Conservation (phyloP, 257 asterid species). For the Pogostemon cablin region DNA sequence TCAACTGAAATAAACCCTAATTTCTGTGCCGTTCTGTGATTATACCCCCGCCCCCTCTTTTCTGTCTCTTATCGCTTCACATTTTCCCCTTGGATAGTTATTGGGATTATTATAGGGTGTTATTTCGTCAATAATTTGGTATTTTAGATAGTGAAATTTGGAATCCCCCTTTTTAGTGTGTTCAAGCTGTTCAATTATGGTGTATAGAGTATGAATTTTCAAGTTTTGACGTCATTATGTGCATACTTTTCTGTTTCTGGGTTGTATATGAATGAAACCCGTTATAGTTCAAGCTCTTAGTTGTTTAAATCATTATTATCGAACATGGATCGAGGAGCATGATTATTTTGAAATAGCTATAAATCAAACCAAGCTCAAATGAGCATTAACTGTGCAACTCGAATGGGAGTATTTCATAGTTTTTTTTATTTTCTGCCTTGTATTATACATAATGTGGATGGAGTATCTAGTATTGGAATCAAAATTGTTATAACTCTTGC, state of each 20-base stretch:
- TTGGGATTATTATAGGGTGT: neutral
- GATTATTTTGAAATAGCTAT: no score
- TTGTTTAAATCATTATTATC: no score
- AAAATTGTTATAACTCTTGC: neutral
- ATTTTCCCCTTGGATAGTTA: neutral
- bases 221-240: neutral
- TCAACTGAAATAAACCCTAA: conserved; percentile 13
- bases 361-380: neutral
- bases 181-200: no score
- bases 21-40: neutral
- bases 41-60: neutral
- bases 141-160: neutral
- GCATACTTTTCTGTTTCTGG: neutral
- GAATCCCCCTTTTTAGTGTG: no score
- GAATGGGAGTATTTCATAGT: neutral
- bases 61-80: neutral
- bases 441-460: neutral
- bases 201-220: no score
- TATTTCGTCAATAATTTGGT: neutral
- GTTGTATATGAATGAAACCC: neutral
- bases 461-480: neutral
- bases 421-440: neutral
- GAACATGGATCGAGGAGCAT: no score
- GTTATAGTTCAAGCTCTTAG: neutral
- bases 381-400: neutral